A percentile compares a stretch with the other conserved stretches of the same genome.
Evolutionary conservation across 352 stramenopile genomes (phyloP).

Genomic region (Phytophthora quininea): DNA sequence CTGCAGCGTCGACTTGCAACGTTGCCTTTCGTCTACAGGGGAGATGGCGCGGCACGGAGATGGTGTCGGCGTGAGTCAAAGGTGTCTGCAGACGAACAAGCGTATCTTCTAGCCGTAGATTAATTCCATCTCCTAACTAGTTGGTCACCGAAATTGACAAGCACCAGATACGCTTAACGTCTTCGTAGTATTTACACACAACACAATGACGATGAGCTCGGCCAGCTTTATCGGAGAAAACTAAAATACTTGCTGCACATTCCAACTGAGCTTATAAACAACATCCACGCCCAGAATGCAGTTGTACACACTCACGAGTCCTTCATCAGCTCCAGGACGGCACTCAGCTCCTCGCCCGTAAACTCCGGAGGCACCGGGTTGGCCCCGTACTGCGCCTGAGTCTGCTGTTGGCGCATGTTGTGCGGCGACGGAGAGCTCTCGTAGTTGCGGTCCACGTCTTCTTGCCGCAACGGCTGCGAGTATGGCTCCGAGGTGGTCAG

Average conservation of each 20-base stretch:
- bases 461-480: constrained; percentile 38
- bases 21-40: not conserved
- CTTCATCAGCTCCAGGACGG: constrained; percentile 57
- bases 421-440: constrained; percentile 37
- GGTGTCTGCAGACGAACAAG: not conserved
- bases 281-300: constrained; percentile 5
- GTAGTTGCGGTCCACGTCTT: constrained; percentile 39
- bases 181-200: constrained; percentile 36
- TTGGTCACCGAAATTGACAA: not conserved
- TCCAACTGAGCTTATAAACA: constrained; percentile 29
- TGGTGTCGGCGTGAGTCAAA: not conserved
- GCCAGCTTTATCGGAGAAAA: constrained; percentile 9
- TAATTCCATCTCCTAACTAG: not conserved
- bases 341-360: constrained; percentile 56
- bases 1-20: not conserved
- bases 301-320: constrained; percentile 31
- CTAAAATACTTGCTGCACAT: constrained; percentile 29
- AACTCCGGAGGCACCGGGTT: constrained; percentile 39
- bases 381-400: constrained; percentile 39
- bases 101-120: not conserved
- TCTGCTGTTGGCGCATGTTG: constrained; percentile 28
- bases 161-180: not conserved
- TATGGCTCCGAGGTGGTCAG: constrained; percentile 16
- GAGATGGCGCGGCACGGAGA: not conserved
- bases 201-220: constrained; percentile 11